Evolutionary conservation across 768 basidiomycete species (phyloP).

Genomic region (Russula sp.): DNA sequence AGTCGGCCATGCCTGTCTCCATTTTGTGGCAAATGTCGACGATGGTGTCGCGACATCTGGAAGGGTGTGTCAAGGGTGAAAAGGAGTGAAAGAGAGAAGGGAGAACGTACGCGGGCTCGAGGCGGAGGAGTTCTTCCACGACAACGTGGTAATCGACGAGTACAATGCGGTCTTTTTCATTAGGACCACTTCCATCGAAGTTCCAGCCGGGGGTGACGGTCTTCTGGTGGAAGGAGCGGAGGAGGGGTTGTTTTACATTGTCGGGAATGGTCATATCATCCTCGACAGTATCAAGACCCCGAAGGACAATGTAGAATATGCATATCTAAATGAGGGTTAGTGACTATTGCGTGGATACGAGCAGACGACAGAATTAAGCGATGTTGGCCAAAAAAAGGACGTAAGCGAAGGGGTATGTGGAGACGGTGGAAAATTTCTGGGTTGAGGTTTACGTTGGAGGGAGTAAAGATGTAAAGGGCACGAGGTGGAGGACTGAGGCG

Average conservation of each 20-base stretch:
- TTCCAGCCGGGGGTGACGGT: conserved; percentile 82
- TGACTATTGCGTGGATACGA: too few species aligned
- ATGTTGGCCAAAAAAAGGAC: too few species aligned
- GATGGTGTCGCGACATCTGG: conserved; percentile 72
- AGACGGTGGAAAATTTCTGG: too few species aligned
- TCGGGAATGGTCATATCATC: conserved; percentile 97
- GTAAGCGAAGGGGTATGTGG: background rate
- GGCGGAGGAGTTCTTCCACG: conserved; percentile 68
- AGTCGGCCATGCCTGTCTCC: conserved; percentile 95
- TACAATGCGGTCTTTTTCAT: conserved; percentile 84
- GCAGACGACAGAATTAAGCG: too few species aligned
- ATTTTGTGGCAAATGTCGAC: conserved; percentile 80
- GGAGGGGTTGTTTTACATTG: conserved; percentile 75
- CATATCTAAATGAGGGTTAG: conserved; percentile 54
- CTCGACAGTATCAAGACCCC: conserved; percentile 95
- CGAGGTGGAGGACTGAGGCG: background rate
- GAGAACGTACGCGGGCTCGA: conserved; percentile 53
- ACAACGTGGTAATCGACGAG: conserved; percentile 79
- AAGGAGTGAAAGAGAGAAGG: conserved; percentile 3
- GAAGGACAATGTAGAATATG: conserved; percentile 89
- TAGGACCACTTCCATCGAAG: conserved; percentile 72
- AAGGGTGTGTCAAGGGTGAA: background rate
- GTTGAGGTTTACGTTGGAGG: too few species aligned
- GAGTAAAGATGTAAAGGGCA: too few species aligned
- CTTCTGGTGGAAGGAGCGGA: conserved; percentile 76